These are phyloP conservation scores for Eremomyces bilateralis DNA, from an alignment of 495 filamentous ascomycete species.

Conservation along the genomic window DNA sequence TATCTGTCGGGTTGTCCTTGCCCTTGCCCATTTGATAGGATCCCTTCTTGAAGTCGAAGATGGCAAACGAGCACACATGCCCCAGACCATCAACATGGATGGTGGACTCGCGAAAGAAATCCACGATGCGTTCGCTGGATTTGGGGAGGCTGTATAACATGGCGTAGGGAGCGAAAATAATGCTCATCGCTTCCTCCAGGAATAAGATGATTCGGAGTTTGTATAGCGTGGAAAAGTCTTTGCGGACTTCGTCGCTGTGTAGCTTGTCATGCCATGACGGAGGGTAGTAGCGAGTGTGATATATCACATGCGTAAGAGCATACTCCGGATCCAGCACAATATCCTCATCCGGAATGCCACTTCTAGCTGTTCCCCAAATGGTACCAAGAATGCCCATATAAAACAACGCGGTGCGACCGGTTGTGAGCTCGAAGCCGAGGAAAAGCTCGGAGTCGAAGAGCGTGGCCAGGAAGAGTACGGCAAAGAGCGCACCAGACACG, in stretches of 20 bases:
- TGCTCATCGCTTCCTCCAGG: slow-evolving; percentile 74
- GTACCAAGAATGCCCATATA: slow-evolving; percentile 39
- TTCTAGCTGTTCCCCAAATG: slow-evolving; percentile 59
- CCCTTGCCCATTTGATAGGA: slow-evolving; percentile 27
- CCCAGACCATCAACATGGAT: slow-evolving; percentile 92
- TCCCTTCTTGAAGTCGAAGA: slow-evolving; percentile 91
- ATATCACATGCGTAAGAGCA: slow-evolving; percentile 65
- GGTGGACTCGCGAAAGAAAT: slow-evolving; percentile 95
- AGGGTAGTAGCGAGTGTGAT: slow-evolving; percentile 80
- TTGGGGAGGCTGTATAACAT: slow-evolving; percentile 73
- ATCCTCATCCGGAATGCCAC: slow-evolving; percentile 66
- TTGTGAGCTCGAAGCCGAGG: slow-evolving; percentile 73
- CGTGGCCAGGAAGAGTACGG: slow-evolving; percentile 59
- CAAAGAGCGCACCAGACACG: slow-evolving; percentile 61
- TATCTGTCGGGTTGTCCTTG: background rate
- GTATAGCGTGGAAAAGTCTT: slow-evolving; percentile 74
- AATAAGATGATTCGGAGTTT: slow-evolving; percentile 80
- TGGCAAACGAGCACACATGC: slow-evolving; percentile 87
- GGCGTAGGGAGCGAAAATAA: slow-evolving; percentile 77
- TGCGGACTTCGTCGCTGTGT: slow-evolving; percentile 66
- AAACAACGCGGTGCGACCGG: slow-evolving; percentile 62
- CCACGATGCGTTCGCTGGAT: slow-evolving; percentile 79
- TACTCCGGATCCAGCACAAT: slow-evolving; percentile 82
- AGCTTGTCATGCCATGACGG: slow-evolving; percentile 70
- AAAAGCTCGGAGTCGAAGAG: slow-evolving; percentile 79